These are phyloP conservation scores for Elaeis oleifera DNA, from an alignment of 202 grass and related monocot species.

Conservation along the genomic window DNA sequence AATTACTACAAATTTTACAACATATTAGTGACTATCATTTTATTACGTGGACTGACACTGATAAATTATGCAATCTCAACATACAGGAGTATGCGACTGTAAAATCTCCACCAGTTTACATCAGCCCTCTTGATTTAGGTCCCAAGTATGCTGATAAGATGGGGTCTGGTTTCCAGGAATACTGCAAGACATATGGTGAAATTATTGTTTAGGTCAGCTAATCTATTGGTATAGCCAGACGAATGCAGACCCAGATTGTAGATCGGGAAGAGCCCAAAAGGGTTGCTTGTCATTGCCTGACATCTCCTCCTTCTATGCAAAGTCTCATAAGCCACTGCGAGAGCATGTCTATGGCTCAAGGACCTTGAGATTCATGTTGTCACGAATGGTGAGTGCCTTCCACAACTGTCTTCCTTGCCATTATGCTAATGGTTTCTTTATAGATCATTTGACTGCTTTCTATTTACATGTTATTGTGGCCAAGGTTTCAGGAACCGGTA, in stretches of 20 bases:
- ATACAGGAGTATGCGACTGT: constrained; percentile 84
- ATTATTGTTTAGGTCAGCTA: constrained; percentile 91
- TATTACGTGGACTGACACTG: too few species aligned
- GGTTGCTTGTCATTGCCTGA: constrained; percentile 87
- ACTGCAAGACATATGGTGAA: constrained; percentile 78
- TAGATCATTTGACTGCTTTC: not conserved
- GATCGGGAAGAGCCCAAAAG: constrained; percentile 83
- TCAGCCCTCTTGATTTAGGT: constrained; percentile 91
- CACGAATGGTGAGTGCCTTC: constrained; percentile 73
- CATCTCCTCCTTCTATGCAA: constrained; percentile 77
- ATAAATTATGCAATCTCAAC: not conserved
- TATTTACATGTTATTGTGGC: too few species aligned
- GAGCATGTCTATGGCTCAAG: constrained; percentile 76
- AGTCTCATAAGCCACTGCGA: constrained; percentile 52
- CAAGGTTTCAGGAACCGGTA: too few species aligned
- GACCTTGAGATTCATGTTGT: constrained; percentile 93
- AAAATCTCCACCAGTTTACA: constrained; percentile 76
- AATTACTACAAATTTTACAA: too few species aligned
- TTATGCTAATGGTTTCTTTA: constrained; percentile 6
- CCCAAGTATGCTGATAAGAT: constrained; percentile 94
- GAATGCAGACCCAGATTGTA: constrained; percentile 75
- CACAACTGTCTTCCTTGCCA: too few species aligned
- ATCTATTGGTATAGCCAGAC: constrained; percentile 97
- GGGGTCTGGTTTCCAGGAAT: constrained; percentile 83
- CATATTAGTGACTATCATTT: too few species aligned